Percentiles rank a stretch among this genome's conserved stretches.
phyloP scores from a whole-genome alignment of 2,329 filamentous ascomycete genomes.

The Falciphora oryzae region DNA sequence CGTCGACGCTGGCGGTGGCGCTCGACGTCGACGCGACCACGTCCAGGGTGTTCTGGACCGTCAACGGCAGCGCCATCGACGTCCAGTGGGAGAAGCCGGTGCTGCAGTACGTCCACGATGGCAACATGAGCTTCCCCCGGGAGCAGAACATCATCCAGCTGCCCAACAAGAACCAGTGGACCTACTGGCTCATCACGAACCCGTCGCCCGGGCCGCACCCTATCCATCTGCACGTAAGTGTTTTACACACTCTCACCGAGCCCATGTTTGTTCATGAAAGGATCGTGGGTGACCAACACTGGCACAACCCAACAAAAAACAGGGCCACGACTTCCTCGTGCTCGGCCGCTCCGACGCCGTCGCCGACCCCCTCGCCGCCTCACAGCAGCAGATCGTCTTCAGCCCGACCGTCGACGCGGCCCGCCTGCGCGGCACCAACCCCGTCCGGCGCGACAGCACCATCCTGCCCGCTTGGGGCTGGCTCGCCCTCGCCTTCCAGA shows the following conservation, averaged over 20 bases:
- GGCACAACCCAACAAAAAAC: background rate
- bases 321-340: slow-evolving; percentile 23
- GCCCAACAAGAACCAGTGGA: slow-evolving; percentile 17
- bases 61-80: slow-evolving; percentile 24
- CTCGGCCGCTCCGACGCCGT: slow-evolving; percentile 14
- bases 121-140: slow-evolving; percentile 22
- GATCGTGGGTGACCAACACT: background rate
- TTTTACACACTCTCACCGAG: background rate
- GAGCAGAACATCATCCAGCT: slow-evolving; percentile 19
- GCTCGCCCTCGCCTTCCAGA: slow-evolving; percentile 40
- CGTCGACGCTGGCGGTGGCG: slow-evolving; percentile 13
- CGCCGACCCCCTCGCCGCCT: slow-evolving; percentile 10
- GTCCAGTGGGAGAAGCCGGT: slow-evolving; percentile 31
- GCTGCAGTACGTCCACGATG: slow-evolving; percentile 24
- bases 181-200: slow-evolving; percentile 27
- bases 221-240: slow-evolving; percentile 21
- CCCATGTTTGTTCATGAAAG: background rate
- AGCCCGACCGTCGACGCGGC: slow-evolving; percentile 23
- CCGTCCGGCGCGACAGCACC: slow-evolving; percentile 41
- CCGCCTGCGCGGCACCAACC: slow-evolving; percentile 32
- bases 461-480: slow-evolving; percentile 38
- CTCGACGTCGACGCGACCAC: slow-evolving; percentile 12
- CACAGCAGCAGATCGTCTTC: slow-evolving; percentile 19
- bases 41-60: slow-evolving; percentile 12
- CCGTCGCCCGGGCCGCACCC: slow-evolving; percentile 19